Evolutionary conservation across 805 yeast genomes (phyloP), one percentile per base, ranked within the genome.

Genomic region (Metschnikowia anglica): DNA sequence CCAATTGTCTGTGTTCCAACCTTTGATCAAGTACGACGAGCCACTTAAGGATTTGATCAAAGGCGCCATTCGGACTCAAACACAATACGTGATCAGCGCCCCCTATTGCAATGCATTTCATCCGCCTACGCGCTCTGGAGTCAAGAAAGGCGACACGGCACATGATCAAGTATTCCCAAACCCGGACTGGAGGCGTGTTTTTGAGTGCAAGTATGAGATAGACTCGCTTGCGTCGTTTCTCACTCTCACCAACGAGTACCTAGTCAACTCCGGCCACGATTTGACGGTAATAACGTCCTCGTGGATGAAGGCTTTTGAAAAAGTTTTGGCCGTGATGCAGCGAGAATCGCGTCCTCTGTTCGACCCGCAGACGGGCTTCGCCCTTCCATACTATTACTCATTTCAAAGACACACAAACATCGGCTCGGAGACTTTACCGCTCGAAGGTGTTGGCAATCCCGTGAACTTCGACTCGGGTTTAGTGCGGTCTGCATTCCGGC

Each of bases 81-180:
- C 89, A 0, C 65, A 73, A 18, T 86, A 76, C 52, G 70, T 88
- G 5, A 49, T 65, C 15, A 67, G 64, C 19, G 77, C 83, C 5
- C 95, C 96, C 0, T 88, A 86, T 61, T 88, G 97, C 63, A 88
- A 88, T 62, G 96, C 96, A 0, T 89, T 87, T 68, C 95, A 88
- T 56, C 95, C 96, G 1, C 96, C 96, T 0, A 66, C 66, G 3
- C 65, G 56, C 5, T 72, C 82, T 1, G 67, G 66, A 0, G 68
- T 83, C 20, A 68, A 66, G 31, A 67, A 68, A 28, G 80, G 77
- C 23, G 63, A 73, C 2, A 68, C 85, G 5, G 74, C 81, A 1
- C 61, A 70, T 39, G 96, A 89, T 58, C 57, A 62, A 4, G 96
- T 88, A 4, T 59, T 54, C 26, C 97, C 97, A 0, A 53, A 54